Evolutionary conservation across 768 basidiomycete species (phyloP).

Genomic region (Rhizopogon vesiculosus): DNA sequence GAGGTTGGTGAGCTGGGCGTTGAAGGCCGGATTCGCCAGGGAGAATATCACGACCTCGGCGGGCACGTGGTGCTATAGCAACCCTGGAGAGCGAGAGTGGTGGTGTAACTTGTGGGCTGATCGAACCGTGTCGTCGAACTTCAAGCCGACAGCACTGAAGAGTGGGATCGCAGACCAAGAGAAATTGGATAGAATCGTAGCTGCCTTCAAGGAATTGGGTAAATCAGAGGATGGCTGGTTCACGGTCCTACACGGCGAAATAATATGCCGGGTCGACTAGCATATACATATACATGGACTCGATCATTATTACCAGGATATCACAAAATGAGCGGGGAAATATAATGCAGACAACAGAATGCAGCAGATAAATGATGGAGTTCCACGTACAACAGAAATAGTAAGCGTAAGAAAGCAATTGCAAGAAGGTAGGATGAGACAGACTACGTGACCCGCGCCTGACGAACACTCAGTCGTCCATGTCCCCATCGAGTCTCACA

Average conservation of each 20-base stretch:
- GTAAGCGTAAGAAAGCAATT: background rate
- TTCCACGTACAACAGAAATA: slow-evolving; percentile 6
- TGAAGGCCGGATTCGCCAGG: slow-evolving; percentile 29
- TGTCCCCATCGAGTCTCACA: slow-evolving; percentile 33
- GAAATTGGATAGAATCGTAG: slow-evolving; percentile 16
- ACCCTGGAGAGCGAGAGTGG: slow-evolving; percentile 31
- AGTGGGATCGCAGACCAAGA: slow-evolving; percentile 18
- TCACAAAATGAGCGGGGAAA: background rate
- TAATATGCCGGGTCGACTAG: slow-evolving; percentile 19
- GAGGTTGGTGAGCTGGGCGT: slow-evolving; percentile 32
- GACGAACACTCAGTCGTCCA: slow-evolving; percentile 7
- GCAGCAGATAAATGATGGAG: slow-evolving; percentile 5
- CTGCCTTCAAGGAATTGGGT: slow-evolving; percentile 26
- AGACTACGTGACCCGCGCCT: background rate
- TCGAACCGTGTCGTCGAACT: slow-evolving; percentile 28
- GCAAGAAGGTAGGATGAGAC: background rate
- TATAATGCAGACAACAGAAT: background rate
- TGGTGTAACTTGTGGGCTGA: slow-evolving; percentile 37
- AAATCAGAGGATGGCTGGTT: slow-evolving; percentile 30
- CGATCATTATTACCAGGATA: background rate
- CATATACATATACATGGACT: background rate
- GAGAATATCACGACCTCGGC: slow-evolving; percentile 22
- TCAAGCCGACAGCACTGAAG: slow-evolving; percentile 26
- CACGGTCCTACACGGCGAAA: slow-evolving; percentile 27
- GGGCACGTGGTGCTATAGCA: slow-evolving; percentile 33